Base-by-base conservation (phyloP, 2,329 filamentous ascomycete genomes). In the Fusarium sp. region DNA sequence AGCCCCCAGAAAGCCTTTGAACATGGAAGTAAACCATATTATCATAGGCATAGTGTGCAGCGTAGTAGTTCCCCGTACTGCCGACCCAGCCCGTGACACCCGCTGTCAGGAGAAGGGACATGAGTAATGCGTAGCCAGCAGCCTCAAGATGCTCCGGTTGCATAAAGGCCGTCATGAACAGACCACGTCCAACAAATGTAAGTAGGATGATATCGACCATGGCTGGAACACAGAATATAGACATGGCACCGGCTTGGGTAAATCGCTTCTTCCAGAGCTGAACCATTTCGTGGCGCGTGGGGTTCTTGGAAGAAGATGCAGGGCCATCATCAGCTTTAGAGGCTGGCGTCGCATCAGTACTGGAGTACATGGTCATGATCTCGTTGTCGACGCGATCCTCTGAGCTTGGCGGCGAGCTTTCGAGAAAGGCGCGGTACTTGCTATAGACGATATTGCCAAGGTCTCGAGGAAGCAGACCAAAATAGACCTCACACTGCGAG, bases 281-380 rank as follows among this genome's bases (percentile, higher is more conserved):
- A 6, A 58, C 11, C 1, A n/a, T 58, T 32, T 64, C 61, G 7
- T 64, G 31, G 1, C 52, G 36, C 5, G 61, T 64, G 13, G 50
- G 56, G 6, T 7, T 28, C 25, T 42, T 57, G 26, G 43, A 34
- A 4, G 39, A 40, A 15, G 26, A 26, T 26, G 34, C 24, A 12
- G 28, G 10, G n/a, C 34, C 26, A 11, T 25, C 19, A 3, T 15
- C 32, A 15, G 26, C 19, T 10, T 64, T 43, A 11, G 24, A 24
- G 5, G 10, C 36, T 2, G 32, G 32, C 2, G 48, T 45, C 2
- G 47, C 32, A n/a, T 65, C 61, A 11, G 63, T 60, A 8, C 49
- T 44, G 25, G 62, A 58, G 25, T 65, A 65, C 63, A 65, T 65
- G 22, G 63, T 65, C 61, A 65, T 65, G 22, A 65, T 65, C 43